These are phyloP conservation scores for Sordariomycetes sp. DNA, from an alignment of 2,329 filamentous ascomycete species.

Conservation along the genomic window DNA sequence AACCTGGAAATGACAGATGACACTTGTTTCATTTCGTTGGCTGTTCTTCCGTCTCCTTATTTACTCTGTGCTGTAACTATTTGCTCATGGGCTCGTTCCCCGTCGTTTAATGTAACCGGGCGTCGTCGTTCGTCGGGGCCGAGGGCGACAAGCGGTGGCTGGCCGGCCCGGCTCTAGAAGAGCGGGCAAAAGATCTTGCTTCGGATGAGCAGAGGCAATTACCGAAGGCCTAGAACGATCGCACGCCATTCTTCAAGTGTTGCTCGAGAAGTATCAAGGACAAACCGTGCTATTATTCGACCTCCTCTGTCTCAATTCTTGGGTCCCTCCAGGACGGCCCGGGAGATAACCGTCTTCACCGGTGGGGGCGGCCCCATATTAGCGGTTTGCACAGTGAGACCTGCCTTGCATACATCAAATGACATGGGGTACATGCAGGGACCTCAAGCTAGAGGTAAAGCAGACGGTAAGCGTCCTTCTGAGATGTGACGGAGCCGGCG, in stretches of 20 bases:
- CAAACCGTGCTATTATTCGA: not conserved
- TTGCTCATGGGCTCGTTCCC: not conserved
- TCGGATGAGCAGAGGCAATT: not conserved
- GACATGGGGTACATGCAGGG: not conserved
- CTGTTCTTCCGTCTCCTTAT: not conserved
- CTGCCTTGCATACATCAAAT: not conserved
- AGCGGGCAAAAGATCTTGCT: not conserved
- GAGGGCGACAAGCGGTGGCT: not conserved
- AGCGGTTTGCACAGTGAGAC: conserved; percentile 2
- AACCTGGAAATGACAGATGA: not conserved
- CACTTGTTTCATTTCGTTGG: not conserved
- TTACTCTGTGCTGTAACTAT: not conserved
- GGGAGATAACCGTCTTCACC: not conserved
- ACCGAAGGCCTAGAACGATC: not conserved
- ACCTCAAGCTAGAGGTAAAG: not conserved
- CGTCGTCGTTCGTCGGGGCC: not conserved
- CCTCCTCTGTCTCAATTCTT: not conserved
- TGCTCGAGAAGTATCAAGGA: not conserved
- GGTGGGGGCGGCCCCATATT: conserved; percentile 5
- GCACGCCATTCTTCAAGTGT: not conserved
- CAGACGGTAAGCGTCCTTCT: not conserved
- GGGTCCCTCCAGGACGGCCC: not conserved
- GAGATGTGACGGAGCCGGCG: not conserved
- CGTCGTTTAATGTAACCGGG: not conserved
- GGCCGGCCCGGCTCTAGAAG: not conserved